phyloP scores from a whole-genome alignment of 2,329 filamentous ascomycete genomes.

The Hypoxylon sp. region DNA sequence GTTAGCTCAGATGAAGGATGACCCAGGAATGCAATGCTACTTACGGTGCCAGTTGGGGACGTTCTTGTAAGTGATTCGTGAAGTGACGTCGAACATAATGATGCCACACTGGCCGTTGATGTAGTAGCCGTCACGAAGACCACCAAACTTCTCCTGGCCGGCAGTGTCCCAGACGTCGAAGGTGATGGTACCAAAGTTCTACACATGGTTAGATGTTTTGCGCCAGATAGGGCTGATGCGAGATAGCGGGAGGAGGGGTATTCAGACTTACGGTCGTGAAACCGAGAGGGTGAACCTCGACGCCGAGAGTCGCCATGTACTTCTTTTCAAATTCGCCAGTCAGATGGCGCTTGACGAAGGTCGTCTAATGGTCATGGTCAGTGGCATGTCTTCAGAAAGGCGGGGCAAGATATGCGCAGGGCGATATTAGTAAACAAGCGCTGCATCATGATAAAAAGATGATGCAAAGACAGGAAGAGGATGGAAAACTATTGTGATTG shows the following conservation, averaged over 20 bases:
- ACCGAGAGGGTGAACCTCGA: slow-evolving; percentile 97
- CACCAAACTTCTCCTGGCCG: slow-evolving; percentile 99
- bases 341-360: slow-evolving; percentile 99
- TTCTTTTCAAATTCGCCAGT: slow-evolving; percentile 99
- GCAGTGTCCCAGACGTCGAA: slow-evolving; percentile 99
- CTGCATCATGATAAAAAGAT: neutral
- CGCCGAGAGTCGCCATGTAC: slow-evolving; percentile 99
- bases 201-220: slow-evolving; percentile 50
- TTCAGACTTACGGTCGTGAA: slow-evolving; percentile 90
- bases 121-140: slow-evolving; percentile 99
- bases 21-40: slow-evolving; percentile 57
- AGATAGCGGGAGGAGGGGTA: slow-evolving; percentile 23
- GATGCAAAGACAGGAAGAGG: neutral
- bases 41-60: slow-evolving; percentile 99
- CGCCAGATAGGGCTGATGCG: slow-evolving; percentile 32
- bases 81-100: slow-evolving; percentile 99
- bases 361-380: slow-evolving; percentile 76
- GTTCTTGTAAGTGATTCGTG: slow-evolving; percentile 99
- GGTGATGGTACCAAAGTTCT: slow-evolving; percentile 96
- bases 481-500: slow-evolving; percentile 28
- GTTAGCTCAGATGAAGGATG: slow-evolving; percentile 36
- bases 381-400: slow-evolving; percentile 43
- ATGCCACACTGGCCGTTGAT: slow-evolving; percentile 99
- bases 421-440: slow-evolving; percentile 32
- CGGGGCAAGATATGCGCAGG: slow-evolving; percentile 50